Evolutionary conservation across 331 rosid genomes (phyloP).

Genomic region (Pyracantha coccinea): DNA sequence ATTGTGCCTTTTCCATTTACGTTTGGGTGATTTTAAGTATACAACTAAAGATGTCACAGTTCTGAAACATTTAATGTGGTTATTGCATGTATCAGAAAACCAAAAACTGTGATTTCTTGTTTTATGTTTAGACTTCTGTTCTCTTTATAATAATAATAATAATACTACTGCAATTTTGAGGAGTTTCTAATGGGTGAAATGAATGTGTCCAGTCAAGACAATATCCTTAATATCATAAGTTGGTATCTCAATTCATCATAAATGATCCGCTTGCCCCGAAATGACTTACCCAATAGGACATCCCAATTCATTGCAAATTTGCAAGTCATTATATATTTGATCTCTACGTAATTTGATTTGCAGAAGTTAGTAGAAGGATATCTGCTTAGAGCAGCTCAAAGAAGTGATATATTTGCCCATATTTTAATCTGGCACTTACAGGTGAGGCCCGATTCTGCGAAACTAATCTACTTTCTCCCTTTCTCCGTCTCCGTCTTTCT

Average conservation of each 20-base stretch:
- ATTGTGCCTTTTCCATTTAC: neutral
- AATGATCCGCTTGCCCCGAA: neutral
- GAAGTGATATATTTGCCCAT: slow-evolving; percentile 95
- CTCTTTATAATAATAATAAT: neutral
- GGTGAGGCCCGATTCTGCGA: slow-evolving; percentile 26
- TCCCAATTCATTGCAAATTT: neutral
- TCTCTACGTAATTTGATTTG: slow-evolving; percentile 26
- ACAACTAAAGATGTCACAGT: neutral
- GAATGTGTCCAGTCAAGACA: neutral
- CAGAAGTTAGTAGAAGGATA: slow-evolving; percentile 95
- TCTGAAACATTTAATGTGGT: neutral
- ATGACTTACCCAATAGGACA: neutral
- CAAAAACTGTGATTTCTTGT: neutral
- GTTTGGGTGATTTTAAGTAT: neutral
- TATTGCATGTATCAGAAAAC: neutral
- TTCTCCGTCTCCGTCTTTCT: neutral
- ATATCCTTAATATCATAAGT: neutral
- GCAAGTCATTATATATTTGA: neutral
- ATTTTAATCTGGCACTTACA: slow-evolving; percentile 96
- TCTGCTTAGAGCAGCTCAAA: slow-evolving; percentile 91
- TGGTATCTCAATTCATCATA: neutral
- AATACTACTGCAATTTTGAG: neutral
- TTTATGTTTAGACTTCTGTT: neutral
- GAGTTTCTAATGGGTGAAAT: neutral
- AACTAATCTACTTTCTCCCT: neutral